Conservation (phyloP, 257 asterid genomes). For the Ophiorrhiza pumila region DNA sequence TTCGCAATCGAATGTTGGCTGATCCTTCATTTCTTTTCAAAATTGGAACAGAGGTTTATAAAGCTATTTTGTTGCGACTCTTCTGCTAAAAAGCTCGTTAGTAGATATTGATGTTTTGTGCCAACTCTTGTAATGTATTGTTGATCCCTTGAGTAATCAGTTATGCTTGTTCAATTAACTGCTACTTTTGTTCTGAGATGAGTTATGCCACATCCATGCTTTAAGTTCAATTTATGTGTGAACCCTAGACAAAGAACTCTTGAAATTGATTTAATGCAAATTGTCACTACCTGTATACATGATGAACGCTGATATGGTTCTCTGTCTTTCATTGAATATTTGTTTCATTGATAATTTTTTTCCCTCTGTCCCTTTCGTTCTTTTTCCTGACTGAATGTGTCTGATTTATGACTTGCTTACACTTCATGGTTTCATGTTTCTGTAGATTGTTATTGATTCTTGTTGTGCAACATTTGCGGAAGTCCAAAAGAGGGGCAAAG, state of each 20-base stretch:
- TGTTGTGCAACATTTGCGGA: constrained; percentile 97
- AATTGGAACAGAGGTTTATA: constrained; percentile 86
- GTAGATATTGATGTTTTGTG: background rate
- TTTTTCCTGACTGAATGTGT: background rate
- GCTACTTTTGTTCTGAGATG: background rate
- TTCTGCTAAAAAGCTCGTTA: constrained; percentile 2
- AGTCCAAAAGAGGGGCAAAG: constrained; percentile 93
- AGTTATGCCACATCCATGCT: background rate
- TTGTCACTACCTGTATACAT: background rate
- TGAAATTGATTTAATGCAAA: background rate
- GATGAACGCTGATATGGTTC: background rate
- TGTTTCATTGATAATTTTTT: no score
- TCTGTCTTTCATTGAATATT: background rate
- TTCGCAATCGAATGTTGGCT: constrained; percentile 91
- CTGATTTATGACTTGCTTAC: background rate
- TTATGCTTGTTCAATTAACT: background rate
- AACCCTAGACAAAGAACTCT: background rate
- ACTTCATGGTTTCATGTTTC: background rate
- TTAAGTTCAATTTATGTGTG: background rate
- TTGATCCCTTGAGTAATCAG: background rate
- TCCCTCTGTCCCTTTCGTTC: background rate
- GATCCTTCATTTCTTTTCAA: constrained; percentile 97
- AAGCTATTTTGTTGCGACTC: constrained; percentile 12
- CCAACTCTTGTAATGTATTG: background rate
- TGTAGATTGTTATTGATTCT: constrained; percentile 88